Percentiles rank a stretch among this genome's conserved stretches.
These are phyloP conservation scores for Euphorbia lathyris DNA, from an alignment of 345 rosid species.

Conservation along the genomic window DNA sequence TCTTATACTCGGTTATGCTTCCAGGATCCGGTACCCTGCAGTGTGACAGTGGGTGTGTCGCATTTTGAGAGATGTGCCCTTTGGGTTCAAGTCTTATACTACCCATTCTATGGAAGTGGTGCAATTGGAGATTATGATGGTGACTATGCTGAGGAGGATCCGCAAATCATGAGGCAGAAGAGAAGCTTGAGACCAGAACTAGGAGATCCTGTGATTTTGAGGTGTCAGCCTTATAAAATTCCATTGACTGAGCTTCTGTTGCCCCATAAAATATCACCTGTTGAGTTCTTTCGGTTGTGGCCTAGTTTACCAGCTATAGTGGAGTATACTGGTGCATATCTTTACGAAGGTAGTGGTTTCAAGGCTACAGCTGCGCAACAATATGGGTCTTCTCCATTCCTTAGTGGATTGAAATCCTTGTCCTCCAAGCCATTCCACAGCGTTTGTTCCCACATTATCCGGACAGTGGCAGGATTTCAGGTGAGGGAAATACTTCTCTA, in stretches of 20 bases:
- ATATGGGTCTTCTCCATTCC: conserved; percentile 90
- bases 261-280: conserved; percentile 94
- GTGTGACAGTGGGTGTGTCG: conserved; percentile 94
- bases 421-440: conserved; percentile 90
- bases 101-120: conserved; percentile 91
- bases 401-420: conserved; percentile 85
- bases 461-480: conserved; percentile 98
- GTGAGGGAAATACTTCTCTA: conserved; percentile 29
- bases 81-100: conserved; percentile 95
- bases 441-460: conserved; percentile 90
- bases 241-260: conserved; percentile 92
- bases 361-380: conserved; percentile 98
- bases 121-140: conserved; percentile 77
- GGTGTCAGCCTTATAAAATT: conserved; percentile 96
- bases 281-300: conserved; percentile 97
- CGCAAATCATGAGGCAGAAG: conserved; percentile 73
- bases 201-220: conserved; percentile 92
- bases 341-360: conserved; percentile 96
- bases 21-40: conserved; percentile 88
- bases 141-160: conserved; percentile 86
- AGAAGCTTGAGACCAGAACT: conserved; percentile 82
- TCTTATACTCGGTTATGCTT: conserved; percentile 16
- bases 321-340: conserved; percentile 82
- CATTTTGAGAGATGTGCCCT: conserved; percentile 94
- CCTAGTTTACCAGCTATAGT: conserved; percentile 94